These are phyloP conservation scores for Phytophthora sansomeana DNA, from an alignment of 352 stramenopile genomes.

Conservation along the genomic window DNA sequence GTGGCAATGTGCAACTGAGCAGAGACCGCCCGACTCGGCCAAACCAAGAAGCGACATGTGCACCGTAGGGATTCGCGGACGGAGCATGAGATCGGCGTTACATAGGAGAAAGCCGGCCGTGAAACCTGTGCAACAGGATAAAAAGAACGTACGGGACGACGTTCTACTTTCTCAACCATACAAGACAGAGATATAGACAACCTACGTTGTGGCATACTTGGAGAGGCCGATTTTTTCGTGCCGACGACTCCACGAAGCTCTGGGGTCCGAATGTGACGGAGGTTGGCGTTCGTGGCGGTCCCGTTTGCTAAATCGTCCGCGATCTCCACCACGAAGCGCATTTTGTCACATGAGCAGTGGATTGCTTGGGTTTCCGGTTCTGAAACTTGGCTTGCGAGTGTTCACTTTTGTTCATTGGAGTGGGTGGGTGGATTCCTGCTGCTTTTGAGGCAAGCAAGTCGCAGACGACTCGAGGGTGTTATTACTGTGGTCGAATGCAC, in stretches of 20 bases:
- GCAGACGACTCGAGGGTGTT: too few relatives aligned
- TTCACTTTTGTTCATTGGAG: too few relatives aligned
- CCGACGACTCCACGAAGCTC: conserved; percentile 7
- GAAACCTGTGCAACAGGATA: not conserved
- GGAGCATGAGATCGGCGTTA: conserved; percentile 38
- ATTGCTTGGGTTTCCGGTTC: too few relatives aligned
- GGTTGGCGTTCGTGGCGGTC: not conserved
- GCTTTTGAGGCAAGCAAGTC: conserved; percentile 15
- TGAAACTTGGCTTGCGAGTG: too few relatives aligned
- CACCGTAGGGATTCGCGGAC: conserved; percentile 27
- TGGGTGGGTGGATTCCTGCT: too few relatives aligned
- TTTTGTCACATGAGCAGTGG: conserved; percentile 25
- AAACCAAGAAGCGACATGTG: conserved; percentile 33
- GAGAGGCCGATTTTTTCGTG: conserved; percentile 23
- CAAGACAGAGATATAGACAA: too few relatives aligned
- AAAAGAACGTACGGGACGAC: not conserved
- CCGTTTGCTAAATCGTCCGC: not conserved
- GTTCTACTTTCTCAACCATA: not conserved
- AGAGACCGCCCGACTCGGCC: conserved; percentile 26
- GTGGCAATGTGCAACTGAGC: too few relatives aligned
- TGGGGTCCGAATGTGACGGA: not conserved
- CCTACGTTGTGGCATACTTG: conserved; percentile 3
- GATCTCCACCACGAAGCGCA: conserved; percentile 15
- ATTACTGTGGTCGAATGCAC: too few relatives aligned
- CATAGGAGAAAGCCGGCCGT: conserved; percentile 18